Evolutionary conservation across 768 basidiomycete species (phyloP).

Genomic region (Pleurotus salmoneostramineus): DNA sequence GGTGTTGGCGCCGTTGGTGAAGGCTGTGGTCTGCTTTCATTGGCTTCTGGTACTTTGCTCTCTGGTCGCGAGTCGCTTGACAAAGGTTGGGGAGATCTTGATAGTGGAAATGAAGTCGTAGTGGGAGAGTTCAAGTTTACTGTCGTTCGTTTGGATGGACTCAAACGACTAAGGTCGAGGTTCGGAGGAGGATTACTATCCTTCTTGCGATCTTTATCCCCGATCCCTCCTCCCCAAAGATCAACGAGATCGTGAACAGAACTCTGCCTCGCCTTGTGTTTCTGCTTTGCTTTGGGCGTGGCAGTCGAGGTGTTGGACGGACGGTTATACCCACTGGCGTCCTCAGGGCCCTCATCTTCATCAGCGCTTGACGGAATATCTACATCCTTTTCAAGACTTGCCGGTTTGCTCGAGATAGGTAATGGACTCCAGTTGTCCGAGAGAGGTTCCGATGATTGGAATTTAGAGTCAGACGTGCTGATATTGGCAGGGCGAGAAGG

Average conservation of each 20-base stretch:
- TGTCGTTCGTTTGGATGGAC: constrained; percentile 4
- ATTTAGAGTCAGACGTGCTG: not conserved
- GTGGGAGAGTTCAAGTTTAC: constrained; percentile 10
- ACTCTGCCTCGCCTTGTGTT: constrained; percentile 59
- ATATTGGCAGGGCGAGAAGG: not conserved
- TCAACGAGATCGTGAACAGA: constrained; percentile 84
- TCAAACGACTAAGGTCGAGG: constrained; percentile 9
- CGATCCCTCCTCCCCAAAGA: constrained; percentile 64
- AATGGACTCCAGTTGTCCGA: constrained; percentile 52
- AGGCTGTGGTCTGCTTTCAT: constrained; percentile 15
- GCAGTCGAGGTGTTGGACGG: constrained; percentile 19
- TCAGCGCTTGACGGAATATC: constrained; percentile 57
- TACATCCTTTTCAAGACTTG: constrained; percentile 20
- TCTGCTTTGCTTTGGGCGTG: constrained; percentile 11
- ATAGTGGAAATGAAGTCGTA: constrained; percentile 7
- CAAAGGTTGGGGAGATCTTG: constrained; percentile 21
- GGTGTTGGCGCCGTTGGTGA: constrained; percentile 16
- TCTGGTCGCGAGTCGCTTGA: constrained; percentile 9
- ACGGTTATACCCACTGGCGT: constrained; percentile 25
- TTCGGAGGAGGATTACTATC: constrained; percentile 11
- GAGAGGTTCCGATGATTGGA: constrained; percentile 19
- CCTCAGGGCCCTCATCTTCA: constrained; percentile 51
- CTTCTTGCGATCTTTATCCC: constrained; percentile 33
- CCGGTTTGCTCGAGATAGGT: constrained; percentile 17
- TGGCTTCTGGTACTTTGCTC: constrained; percentile 9